Evolutionary conservation across 495 filamentous ascomycete genomes (phyloP), one percentile per base, ranked within the genome.

Genomic region (Thermothielavioides terrestris): DNA sequence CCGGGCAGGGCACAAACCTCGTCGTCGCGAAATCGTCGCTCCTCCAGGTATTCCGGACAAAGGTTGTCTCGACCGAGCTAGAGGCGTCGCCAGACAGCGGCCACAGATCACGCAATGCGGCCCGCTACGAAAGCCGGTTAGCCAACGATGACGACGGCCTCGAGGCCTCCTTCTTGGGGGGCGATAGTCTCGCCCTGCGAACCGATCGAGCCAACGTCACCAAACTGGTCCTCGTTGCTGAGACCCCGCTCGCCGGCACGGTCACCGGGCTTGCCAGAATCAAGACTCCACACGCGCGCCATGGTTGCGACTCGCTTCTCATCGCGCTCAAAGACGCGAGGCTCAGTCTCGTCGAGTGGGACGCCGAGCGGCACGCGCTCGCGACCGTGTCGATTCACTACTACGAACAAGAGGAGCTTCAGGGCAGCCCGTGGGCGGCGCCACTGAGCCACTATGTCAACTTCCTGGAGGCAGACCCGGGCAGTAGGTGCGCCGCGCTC

Each of bases 351-450:
- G 79, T 96, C 44, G 88, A 95, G 72, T 99, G 92, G 92, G 87
- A 99, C 64, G 81, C 86, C 17, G 82, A 85, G 57, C 77, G 77
- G 32, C 72, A 87, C 61, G 75, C 77, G 21, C 79, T 97, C 44
- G 79, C 79, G 23, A 99, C 92, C 12, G 80, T 90, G 49, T 95
- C 89, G 23, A 89, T 99, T 56, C 92, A 99, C 70, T 95, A 90
- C 70, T 99, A 97, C 63, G 92, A 99, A 64, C 80, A 89, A 62
- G 90, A 96, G 60, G 89, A 95, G 58, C 71, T 89, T 52, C 77
- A 78, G 49, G 76, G 79, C 26, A 84, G 75, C 57, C 89, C 83
- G 17, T 97, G 82, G 85, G 77, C 78, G 27, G 78, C 81, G 20
- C 80, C 83, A 37, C 62, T 89, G 50, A 78, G 77, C 58, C 72